Base-by-base conservation (phyloP, 2,329 filamentous ascomycete species). In the Myriosclerotinia curreyana region DNA sequence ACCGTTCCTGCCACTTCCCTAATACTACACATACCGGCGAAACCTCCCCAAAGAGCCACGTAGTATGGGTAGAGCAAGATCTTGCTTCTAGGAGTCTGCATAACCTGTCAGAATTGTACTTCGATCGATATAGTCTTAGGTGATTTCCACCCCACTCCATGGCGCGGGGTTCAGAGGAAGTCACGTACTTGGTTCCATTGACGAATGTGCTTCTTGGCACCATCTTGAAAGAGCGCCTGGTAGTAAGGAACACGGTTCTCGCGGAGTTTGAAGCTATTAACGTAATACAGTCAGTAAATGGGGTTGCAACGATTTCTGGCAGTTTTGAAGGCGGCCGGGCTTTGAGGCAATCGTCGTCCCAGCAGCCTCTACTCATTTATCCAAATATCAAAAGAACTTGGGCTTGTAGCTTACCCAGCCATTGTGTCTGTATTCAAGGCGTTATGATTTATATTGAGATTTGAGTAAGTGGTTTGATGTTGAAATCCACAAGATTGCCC, bases 101-200 rank as follows among this genome's bases (percentile, higher is more conserved):
- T 61, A 51, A 34, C 12, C 31, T 64, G 14, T 64, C 28, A 64
- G 54, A 60, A 46, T 28, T 60, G 54, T 52, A 15, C 34, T 52
- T 34, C 25, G 31, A 36, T 38, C 38, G 25, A 20, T 20, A n/a
- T 48, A 25, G 14, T 25, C 50, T 5, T 25, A 12, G 34, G 42
- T 36, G 14, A 31, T 44, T 15, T 31, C 60, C 22, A 36, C 20
- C n/a, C 44, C 40, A 28, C 22, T 17, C 31, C 14, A 59, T 48
- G 46, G n/a, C n/a, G n/a, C 46, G 11, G 44, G 40, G 34, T 9
- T 22, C 8, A 28, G 58, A 40, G 46, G 22, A 49, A 48, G 48
- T 64, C 50, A 82, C 88, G 76, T 83, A 93, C 90, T 79, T 92
- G 92, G 78, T 84, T 81, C 90, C 90, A 93, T 76, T 91, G 78